These are phyloP conservation scores for Skeletonema menzelii DNA, from an alignment of 108 stramenopile species.

Conservation along the genomic window DNA sequence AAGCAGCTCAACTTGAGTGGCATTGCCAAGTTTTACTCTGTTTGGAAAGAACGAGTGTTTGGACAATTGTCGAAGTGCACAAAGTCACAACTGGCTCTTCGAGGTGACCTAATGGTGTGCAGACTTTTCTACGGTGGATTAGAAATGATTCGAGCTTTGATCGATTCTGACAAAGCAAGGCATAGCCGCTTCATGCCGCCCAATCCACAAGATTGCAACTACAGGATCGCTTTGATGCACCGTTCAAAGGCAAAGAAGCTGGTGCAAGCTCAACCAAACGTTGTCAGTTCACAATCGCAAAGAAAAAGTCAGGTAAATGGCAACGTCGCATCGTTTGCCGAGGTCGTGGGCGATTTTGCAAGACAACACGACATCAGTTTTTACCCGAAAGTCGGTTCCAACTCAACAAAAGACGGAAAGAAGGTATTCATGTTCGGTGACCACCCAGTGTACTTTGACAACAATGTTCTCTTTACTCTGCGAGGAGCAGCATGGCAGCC, in stretches of 20 bases:
- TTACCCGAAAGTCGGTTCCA: constrained; percentile 64
- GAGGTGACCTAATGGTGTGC: constrained; percentile 60
- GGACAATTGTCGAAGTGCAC: background rate
- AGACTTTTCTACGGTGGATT: constrained; percentile 68
- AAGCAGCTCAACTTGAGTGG: constrained; percentile 7
- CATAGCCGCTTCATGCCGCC: constrained; percentile 41
- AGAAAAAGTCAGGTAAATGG: background rate
- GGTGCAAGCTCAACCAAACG: constrained; percentile 11
- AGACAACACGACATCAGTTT: constrained; percentile 59
- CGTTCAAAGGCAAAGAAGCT: constrained; percentile 44
- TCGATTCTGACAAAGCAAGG: constrained; percentile 20
- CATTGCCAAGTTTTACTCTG: constrained; percentile 46
- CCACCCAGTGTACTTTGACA: constrained; percentile 71
- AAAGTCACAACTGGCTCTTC: constrained; percentile 37
- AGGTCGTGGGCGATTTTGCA: constrained; percentile 59
- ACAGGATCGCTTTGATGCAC: constrained; percentile 50
- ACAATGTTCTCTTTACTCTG: constrained; percentile 64
- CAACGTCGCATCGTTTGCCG: constrained; percentile 29
- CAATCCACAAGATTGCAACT: constrained; percentile 46
- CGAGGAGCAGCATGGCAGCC: constrained; percentile 56
- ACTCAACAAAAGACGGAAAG: constrained; percentile 72
- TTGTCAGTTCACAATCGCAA: background rate
- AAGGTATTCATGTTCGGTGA: constrained; percentile 75
- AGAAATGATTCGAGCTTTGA: constrained; percentile 58
- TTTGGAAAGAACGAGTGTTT: constrained; percentile 59